Conservation (phyloP, 1,284 basidiomycete species). For the Irpex rosettiformis region DNA sequence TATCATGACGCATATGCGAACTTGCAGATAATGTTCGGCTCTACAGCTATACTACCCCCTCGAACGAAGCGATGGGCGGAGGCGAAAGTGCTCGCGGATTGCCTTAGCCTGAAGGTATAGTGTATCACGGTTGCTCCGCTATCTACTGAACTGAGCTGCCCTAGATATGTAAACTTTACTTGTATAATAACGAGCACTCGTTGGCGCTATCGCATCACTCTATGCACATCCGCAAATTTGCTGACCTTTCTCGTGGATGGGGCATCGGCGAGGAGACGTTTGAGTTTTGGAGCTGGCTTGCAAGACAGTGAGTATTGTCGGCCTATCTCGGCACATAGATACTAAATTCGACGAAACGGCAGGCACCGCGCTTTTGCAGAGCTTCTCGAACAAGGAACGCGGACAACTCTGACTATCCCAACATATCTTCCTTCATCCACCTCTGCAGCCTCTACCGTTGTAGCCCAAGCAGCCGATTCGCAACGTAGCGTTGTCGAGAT, state of each 20-base stretch:
- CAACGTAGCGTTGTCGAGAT: constrained; percentile 38
- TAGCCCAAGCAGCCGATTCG: constrained; percentile 26
- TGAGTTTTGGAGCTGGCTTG: constrained; percentile 97
- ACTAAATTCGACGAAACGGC: neutral
- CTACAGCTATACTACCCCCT: constrained; percentile 81
- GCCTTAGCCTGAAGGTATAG: constrained; percentile 80
- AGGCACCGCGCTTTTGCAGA: constrained; percentile 88
- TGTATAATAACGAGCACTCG: constrained; percentile 83
- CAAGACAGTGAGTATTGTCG: constrained; percentile 70
- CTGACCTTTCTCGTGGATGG: constrained; percentile 89
- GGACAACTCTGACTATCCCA: constrained; percentile 66
- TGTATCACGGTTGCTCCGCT: neutral
- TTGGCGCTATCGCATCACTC: constrained; percentile 80
- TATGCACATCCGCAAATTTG: constrained; percentile 81
- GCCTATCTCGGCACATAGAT: constrained; percentile 1
- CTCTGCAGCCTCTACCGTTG: constrained; percentile 29
- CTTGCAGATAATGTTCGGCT: constrained; percentile 83
- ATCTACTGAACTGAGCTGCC: neutral
- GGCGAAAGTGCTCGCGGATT: constrained; percentile 94
- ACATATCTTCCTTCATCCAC: constrained; percentile 34
- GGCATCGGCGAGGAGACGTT: constrained; percentile 96
- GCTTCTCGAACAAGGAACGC: constrained; percentile 78
- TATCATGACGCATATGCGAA: constrained; percentile 89
- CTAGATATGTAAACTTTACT: constrained; percentile 82
- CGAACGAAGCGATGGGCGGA: constrained; percentile 98